Evolutionary conservation across 2,329 filamentous ascomycete genomes (phyloP).

Genomic region (Pseudocercospora vitis): DNA sequence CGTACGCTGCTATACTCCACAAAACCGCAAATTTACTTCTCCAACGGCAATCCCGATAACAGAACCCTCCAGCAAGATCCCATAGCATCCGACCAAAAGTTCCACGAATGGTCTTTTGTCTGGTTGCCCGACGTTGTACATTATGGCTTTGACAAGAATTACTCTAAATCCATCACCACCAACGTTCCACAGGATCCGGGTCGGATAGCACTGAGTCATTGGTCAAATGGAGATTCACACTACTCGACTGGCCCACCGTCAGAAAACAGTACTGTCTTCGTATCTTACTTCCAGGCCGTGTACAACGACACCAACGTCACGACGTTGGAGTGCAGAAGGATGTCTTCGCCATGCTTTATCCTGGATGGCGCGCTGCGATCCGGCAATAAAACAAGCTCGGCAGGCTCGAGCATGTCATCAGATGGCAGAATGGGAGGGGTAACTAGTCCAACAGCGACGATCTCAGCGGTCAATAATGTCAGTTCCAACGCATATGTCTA

Average conservation of each 20-base stretch:
- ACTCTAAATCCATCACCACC: neutral
- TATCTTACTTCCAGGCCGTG: slow-evolving; percentile 5
- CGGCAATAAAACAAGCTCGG: too few relatives aligned
- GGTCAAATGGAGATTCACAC: slow-evolving; percentile 6
- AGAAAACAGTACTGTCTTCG: neutral
- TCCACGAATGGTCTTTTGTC: slow-evolving; percentile 8
- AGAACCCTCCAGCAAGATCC: neutral
- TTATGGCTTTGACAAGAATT: slow-evolving; percentile 6
- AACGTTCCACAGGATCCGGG: slow-evolving; percentile 11
- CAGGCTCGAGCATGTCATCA: too few relatives aligned
- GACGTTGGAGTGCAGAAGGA: neutral
- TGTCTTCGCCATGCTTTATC: neutral
- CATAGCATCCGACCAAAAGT: neutral
- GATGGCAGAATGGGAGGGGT: too few relatives aligned
- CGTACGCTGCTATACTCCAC: slow-evolving; percentile 6
- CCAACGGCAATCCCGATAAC: neutral
- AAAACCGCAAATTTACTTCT: slow-evolving; percentile 7
- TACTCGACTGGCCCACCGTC: slow-evolving; percentile 6
- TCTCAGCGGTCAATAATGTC: too few relatives aligned
- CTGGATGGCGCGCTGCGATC: slow-evolving; percentile 6
- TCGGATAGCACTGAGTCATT: slow-evolving; percentile 7
- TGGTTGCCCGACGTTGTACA: slow-evolving; percentile 7
- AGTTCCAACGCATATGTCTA: too few relatives aligned
- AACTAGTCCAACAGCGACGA: too few relatives aligned
- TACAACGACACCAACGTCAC: slow-evolving; percentile 4